Evolutionary conservation across 257 asterid species (phyloP).

Genomic region (Cynanchum wilfordii): DNA sequence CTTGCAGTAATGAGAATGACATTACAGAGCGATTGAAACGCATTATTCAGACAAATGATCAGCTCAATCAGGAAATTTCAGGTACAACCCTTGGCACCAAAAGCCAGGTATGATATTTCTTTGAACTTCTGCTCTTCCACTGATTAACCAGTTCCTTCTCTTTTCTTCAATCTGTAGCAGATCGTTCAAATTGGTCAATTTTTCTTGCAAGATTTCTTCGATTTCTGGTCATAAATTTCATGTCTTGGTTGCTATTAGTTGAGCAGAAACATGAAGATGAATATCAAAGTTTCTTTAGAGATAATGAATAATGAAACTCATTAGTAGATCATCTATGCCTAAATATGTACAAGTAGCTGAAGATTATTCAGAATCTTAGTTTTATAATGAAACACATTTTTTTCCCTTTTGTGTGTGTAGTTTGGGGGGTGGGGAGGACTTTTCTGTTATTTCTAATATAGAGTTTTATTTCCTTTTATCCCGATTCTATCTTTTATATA

Average conservation of each 20-base stretch:
- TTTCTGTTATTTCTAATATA: not conserved
- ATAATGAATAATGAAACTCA: not conserved
- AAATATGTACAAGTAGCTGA: not conserved
- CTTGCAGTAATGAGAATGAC: constrained; percentile 93
- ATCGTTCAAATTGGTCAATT: not conserved
- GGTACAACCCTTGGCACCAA: constrained; percentile 36
- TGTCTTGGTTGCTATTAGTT: constrained; percentile 1
- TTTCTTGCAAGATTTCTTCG: not conserved
- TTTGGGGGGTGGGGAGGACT: too few relatives aligned
- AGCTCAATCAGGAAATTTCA: constrained; percentile 49
- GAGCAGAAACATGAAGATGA: not conserved
- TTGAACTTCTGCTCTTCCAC: constrained; percentile 7
- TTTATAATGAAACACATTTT: not conserved
- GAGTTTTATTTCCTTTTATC: not conserved
- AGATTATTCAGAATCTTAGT: not conserved
- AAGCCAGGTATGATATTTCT: constrained; percentile 40
- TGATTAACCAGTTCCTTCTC: not conserved
- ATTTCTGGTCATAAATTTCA: not conserved
- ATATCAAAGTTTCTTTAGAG: not conserved
- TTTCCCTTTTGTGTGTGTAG: too few relatives aligned
- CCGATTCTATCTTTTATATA: not conserved
- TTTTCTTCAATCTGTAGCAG: not conserved
- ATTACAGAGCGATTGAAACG: constrained; percentile 63
- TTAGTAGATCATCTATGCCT: not conserved
- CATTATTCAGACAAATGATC: constrained; percentile 71